phyloP scores from a whole-genome alignment of 805 yeast genomes.

The Schizosaccharomyces cryophilus region DNA sequence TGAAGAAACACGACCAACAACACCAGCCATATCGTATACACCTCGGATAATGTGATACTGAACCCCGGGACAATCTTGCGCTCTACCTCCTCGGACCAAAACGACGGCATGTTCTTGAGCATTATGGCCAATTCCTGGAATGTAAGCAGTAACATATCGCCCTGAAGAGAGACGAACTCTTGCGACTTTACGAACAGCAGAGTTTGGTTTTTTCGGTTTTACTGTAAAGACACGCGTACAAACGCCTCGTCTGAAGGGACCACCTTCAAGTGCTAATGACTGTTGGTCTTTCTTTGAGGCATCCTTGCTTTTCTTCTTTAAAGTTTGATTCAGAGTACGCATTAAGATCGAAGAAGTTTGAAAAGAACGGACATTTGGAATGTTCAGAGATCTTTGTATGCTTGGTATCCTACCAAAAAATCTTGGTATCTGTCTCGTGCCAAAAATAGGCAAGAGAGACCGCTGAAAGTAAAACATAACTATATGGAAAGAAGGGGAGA shows the following conservation, averaged over 20 bases:
- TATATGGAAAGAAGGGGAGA: too few species aligned
- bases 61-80: slow-evolving; percentile 95
- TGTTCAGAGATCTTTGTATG: background rate
- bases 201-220: slow-evolving; percentile 95
- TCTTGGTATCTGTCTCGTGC: too few species aligned
- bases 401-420: too few species aligned
- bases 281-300: background rate
- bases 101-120: slow-evolving; percentile 93
- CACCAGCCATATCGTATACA: slow-evolving; percentile 40
- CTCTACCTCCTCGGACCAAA: slow-evolving; percentile 91
- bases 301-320: background rate
- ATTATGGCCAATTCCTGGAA: slow-evolving; percentile 97
- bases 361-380: background rate
- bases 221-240: slow-evolving; percentile 80
- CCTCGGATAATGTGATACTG: slow-evolving; percentile 88
- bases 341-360: background rate
- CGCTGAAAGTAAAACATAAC: too few species aligned
- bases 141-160: slow-evolving; percentile 67
- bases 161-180: slow-evolving; percentile 86
- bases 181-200: slow-evolving; percentile 91
- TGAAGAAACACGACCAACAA: slow-evolving; percentile 70
- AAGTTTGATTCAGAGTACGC: background rate
- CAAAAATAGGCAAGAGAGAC: too few species aligned
- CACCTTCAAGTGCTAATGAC: slow-evolving; percentile 32
- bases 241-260: slow-evolving; percentile 82